phyloP scores from a whole-genome alignment of 495 filamentous ascomycete genomes.

The Cudoniella acicularis region DNA sequence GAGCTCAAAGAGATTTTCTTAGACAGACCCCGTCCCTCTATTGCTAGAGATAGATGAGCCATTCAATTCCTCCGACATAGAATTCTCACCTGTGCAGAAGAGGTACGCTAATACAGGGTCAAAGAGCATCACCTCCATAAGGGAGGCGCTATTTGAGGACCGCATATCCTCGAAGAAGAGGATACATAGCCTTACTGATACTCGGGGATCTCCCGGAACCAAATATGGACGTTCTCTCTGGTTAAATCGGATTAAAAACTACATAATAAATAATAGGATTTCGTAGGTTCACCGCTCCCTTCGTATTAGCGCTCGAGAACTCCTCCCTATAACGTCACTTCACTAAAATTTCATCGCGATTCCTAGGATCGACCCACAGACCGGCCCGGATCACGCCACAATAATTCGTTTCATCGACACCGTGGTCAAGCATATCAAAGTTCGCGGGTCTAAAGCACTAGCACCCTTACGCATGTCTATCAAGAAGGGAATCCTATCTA shows the following conservation, averaged over 20 bases:
- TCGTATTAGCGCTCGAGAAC: not conserved
- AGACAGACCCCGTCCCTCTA: too few relatives aligned
- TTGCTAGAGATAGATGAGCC: not conserved
- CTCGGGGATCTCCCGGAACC: not conserved
- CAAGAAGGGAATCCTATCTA: not conserved
- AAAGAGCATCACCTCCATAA: not conserved
- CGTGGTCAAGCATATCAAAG: not conserved
- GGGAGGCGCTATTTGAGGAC: not conserved
- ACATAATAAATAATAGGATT: not conserved
- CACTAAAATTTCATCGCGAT: too few relatives aligned
- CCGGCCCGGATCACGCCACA: not conserved
- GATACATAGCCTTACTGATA: not conserved
- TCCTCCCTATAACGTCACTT: too few relatives aligned
- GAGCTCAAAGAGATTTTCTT: too few relatives aligned
- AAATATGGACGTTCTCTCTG: not conserved
- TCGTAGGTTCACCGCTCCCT: not conserved
- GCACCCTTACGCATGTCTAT: not conserved
- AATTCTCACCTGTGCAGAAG: not conserved
- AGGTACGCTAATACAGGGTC: not conserved
- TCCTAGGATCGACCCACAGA: slow-evolving; percentile 22
- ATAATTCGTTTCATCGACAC: not conserved
- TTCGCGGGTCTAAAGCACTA: not conserved
- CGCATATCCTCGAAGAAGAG: not conserved
- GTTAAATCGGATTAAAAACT: not conserved
- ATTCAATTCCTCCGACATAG: slow-evolving; percentile 1